Base-by-base conservation (phyloP, 129 eudicot species). In the Logfia minima region DNA sequence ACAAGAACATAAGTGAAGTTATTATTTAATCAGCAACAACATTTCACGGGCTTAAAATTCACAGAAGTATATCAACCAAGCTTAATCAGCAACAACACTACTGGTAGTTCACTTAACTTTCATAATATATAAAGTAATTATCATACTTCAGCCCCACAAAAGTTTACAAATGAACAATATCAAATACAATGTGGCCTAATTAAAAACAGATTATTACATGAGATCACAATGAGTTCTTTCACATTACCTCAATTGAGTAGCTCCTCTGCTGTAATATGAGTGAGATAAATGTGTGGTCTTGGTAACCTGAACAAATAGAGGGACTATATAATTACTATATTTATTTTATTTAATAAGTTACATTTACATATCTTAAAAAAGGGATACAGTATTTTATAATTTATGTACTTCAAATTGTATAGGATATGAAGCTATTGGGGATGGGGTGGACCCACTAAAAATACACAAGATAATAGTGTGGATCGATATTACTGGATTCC, bases 231-330 rank as follows among this genome's bases (percentile, higher is more conserved):
- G 39, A 80, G 75, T 75, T 66, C 48, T 52, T 74, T 41, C 39
- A 31, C 77, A 45, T 81, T 75, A 81, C 84, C 84, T 81, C 60
- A 68, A 80, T 22, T 37, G 39, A 14, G n/a, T 29, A 29, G 71
- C 31, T 68, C 34, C 45, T 37, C 19, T 55, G 75, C 75, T 55
- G 60, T 66, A 66, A 17, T 31, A 66, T 66, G 48, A 61, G 62
- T 65, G 75, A 66, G 75, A 71, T 66, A 11, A 43, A 34, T 32
- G 24, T 73, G 83, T 72, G 83, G 74, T 52, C 73, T 3, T 64
- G 75, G 79, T 52, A 52, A 77, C 73, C 66, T 77, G 67, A 77
- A 64, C 28, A 61, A 24, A 48, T 32, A 65, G 66, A 66, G 16
- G 24, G 48, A 28, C 64, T 65, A 10, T 58, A 58, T 58, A 22